A percentile compares a stretch with the other conserved stretches of the same genome.
Conservation (phyloP, 1,284 basidiomycete genomes). For the Ceratorhiza oryzae-sativae region DNA sequence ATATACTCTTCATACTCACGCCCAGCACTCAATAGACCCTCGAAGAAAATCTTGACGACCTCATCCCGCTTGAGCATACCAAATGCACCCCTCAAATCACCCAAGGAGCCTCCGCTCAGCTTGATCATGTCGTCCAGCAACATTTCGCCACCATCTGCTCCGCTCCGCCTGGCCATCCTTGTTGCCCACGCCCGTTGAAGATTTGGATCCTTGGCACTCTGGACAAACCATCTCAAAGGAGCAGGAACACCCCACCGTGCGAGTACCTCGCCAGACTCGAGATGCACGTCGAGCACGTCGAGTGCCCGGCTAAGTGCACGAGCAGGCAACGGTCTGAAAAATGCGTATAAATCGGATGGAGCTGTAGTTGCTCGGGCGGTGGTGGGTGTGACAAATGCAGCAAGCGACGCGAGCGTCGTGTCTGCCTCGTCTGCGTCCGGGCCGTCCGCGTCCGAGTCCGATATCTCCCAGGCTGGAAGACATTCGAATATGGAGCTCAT, state of each 20-base stretch:
- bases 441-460: slow-evolving; percentile 58
- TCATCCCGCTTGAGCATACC: slow-evolving; percentile 75
- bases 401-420: slow-evolving; percentile 80
- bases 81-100: slow-evolving; percentile 74
- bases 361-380: slow-evolving; percentile 63
- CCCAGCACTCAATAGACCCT: slow-evolving; percentile 81
- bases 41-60: slow-evolving; percentile 79
- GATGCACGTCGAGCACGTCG: slow-evolving; percentile 89
- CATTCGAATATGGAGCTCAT: slow-evolving; percentile 95
- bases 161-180: slow-evolving; percentile 79
- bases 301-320: slow-evolving; percentile 79
- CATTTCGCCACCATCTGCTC: slow-evolving; percentile 52
- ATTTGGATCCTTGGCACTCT: slow-evolving; percentile 66
- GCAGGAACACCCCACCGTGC: slow-evolving; percentile 84
- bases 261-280: slow-evolving; percentile 91
- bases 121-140: slow-evolving; percentile 89
- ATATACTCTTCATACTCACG: slow-evolving; percentile 65
- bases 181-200: slow-evolving; percentile 88
- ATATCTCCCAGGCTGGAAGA: slow-evolving; percentile 81
- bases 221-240: slow-evolving; percentile 83
- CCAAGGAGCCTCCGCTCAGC: slow-evolving; percentile 69
- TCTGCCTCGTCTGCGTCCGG: slow-evolving; percentile 74
- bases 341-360: slow-evolving; percentile 74
- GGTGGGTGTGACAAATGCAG: slow-evolving; percentile 77
- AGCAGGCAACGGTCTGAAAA: slow-evolving; percentile 79